A percentile compares a stretch with the other conserved stretches of the same genome.
These are phyloP conservation scores for Cajanus cajan DNA, from an alignment of 306 rosid genomes.

Conservation along the genomic window DNA sequence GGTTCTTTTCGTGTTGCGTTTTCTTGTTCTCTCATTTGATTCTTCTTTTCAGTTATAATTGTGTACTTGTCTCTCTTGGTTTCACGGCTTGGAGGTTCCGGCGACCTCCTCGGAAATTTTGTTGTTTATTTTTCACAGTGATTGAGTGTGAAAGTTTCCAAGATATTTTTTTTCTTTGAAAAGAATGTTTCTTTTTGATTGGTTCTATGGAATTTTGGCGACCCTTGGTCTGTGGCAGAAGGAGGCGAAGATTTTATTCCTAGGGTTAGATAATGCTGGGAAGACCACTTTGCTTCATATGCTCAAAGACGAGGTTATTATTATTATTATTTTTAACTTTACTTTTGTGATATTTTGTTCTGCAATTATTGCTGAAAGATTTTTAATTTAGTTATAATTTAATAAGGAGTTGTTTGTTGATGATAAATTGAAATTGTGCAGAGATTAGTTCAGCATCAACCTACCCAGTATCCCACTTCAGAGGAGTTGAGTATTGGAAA, in stretches of 20 bases:
- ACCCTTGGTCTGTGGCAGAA: constrained; percentile 78
- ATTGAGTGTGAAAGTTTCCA: not conserved
- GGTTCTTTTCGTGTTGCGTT: constrained; percentile 14
- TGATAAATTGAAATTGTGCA: constrained; percentile 29
- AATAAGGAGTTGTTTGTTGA: not conserved
- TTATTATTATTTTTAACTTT: not conserved
- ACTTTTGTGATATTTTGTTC: not conserved
- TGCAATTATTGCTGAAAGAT: not conserved
- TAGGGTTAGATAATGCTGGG: constrained; percentile 90
- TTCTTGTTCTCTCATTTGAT: not conserved
- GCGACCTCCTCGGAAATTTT: not conserved
- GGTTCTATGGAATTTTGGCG: constrained; percentile 81
- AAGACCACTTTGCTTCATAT: constrained; percentile 90
- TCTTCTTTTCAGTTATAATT: constrained; percentile 12
- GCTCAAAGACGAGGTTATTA: constrained; percentile 78
- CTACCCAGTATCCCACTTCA: constrained; percentile 80
- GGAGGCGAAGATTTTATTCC: constrained; percentile 82
- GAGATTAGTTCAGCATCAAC: constrained; percentile 88
- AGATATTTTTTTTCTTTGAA: not conserved
- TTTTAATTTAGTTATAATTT: not conserved
- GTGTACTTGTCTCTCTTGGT: not conserved
- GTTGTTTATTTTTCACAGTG: not conserved
- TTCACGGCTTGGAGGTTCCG: constrained; percentile 21
- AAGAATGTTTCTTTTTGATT: constrained; percentile 70
- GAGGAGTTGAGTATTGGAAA: constrained; percentile 80